Percentiles rank a stretch among this genome's conserved stretches.
Conservation (phyloP, 306 rosid genomes). For the Sphenostylis stenocarpa region DNA sequence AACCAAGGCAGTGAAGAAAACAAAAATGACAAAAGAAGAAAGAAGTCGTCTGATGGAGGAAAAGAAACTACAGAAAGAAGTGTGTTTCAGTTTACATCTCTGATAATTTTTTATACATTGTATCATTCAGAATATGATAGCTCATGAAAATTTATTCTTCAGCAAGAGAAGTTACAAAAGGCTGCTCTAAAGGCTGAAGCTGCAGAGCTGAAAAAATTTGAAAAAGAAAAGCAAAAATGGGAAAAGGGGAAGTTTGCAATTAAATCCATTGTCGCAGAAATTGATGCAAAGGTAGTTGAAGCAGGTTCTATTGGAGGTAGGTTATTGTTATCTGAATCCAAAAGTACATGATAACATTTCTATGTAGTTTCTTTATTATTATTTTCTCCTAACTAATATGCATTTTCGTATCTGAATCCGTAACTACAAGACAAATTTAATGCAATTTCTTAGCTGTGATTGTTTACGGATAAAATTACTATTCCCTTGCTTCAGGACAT, state of each 20-base stretch:
- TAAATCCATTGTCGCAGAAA: conserved; percentile 81
- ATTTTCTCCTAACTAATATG: conserved; percentile 20
- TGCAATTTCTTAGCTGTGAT: not conserved
- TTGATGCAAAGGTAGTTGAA: conserved; percentile 86
- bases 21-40: conserved; percentile 77
- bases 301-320: conserved; percentile 87
- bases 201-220: conserved; percentile 67
- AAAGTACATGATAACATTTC: conserved; percentile 14
- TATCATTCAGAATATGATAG: conserved; percentile 25
- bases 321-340: conserved; percentile 22
- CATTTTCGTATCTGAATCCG: conserved; percentile 18
- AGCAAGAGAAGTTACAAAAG: conserved; percentile 83
- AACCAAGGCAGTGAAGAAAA: conserved; percentile 46
- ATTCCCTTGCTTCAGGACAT: conserved; percentile 54
- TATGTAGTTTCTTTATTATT: not conserved
- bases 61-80: conserved; percentile 70
- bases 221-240: conserved; percentile 88
- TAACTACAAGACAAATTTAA: not conserved
- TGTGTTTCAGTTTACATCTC: conserved; percentile 41
- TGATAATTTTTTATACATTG: conserved; percentile 3
- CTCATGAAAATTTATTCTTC: conserved; percentile 32
- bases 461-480: conserved; percentile 20
- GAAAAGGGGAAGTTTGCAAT: conserved; percentile 84
- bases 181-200: conserved; percentile 87
- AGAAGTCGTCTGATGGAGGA: conserved; percentile 71